Base-by-base conservation (phyloP, 495 filamentous ascomycete genomes). In the Tuber borchii region DNA sequence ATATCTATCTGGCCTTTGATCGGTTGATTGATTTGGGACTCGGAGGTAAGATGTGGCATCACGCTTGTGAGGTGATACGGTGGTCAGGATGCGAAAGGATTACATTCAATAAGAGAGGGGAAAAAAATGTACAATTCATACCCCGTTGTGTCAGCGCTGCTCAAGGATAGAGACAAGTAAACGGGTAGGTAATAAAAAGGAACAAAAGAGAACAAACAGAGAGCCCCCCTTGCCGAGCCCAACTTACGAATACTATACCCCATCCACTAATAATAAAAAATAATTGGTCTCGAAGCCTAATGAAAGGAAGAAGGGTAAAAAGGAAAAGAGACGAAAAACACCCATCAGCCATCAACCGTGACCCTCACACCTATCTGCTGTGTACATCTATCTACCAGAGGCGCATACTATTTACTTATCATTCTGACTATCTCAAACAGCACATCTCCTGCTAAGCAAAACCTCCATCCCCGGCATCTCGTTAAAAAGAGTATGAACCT, bases 381-480 rank as follows among this genome's bases (percentile, higher is more conserved):
- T 16, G 20, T 61, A 7, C 10, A 61, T 61, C 51, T 37, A 37
- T 37, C 34, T 26, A 26, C 51, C 51, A 61, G 22, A 61, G 17
- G n/a, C 9, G 26, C 22, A 61, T 0, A 10, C 10, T 61, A 61
- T 61, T 26, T 61, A 61, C 51, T 14, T 3, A 61, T 26, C 51
- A 61, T 12, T 22, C 51, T n/a, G 3, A 61, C 51, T 0, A 14
- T 14, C 51, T 61, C 51, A 26, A 8, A 61, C 51, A 26, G n/a
- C 51, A 61, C 51, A 14, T 22, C 19, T 61, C 51, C 51, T 61
- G 10, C 1, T 61, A 26, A 61, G 51, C 51, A 61, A 61, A 26
- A 78, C 78, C 40, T 79, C 56, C 78, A 79, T 79, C 17, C 45
- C 72, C 3, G 65, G 39, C 12, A 73, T 61, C 37, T 79, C 78